phyloP scores from a whole-genome alignment of 495 filamentous ascomycete genomes.

The Aspergillus leporis region DNA sequence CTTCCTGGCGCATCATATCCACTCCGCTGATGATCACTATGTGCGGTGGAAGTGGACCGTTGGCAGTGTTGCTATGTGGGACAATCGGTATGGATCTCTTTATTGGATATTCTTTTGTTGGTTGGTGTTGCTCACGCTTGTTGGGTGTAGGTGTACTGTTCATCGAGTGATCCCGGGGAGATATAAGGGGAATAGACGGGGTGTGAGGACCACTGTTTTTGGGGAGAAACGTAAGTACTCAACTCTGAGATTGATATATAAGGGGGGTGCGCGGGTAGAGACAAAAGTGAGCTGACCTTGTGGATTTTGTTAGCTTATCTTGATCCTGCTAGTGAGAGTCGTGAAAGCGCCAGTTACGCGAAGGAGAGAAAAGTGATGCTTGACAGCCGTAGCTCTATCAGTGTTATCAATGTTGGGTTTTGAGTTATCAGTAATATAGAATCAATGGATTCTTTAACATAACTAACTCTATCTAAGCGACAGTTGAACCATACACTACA shows the following conservation, averaged over 20 bases:
- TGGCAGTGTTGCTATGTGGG: constrained; percentile 56
- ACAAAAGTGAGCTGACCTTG: no score
- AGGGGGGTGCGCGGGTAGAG: no score
- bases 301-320: constrained; percentile 37
- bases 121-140: not conserved
- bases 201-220: constrained; percentile 55
- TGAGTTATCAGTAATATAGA: no score
- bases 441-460: no score
- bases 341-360: constrained; percentile 11
- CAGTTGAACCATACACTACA: not conserved
- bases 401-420: no score
- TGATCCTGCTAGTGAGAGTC: constrained; percentile 50
- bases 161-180: constrained; percentile 55
- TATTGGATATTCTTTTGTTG: no score
- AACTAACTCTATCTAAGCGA: no score
- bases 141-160: constrained; percentile 31
- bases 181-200: constrained; percentile 47
- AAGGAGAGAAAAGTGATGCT: constrained; percentile 1
- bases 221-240: constrained; percentile 53
- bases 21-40: constrained; percentile 53
- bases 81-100: constrained; percentile 39
- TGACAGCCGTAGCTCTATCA: no score
- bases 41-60: constrained; percentile 58
- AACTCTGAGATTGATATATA: constrained; percentile 1
- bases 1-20: constrained; percentile 52